Base-by-base conservation (phyloP, 2,329 filamentous ascomycete species). In the Colletotrichum sp. region DNA sequence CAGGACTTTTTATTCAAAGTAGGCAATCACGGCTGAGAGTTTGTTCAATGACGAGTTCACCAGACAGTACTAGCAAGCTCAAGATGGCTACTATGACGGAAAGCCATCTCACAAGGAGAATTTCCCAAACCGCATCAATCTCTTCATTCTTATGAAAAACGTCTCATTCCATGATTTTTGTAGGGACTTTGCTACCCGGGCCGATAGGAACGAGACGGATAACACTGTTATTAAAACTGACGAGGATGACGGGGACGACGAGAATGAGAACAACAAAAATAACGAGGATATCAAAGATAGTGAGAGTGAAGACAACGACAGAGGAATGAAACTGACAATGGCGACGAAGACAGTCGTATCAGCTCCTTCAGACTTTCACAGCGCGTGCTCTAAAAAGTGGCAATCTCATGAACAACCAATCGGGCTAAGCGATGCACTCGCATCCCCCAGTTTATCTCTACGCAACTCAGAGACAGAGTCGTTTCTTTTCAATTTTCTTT, bases 401-500 rank as follows among this genome's bases (percentile, higher is more conserved):
- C 18, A n/a, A n/a, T 21, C 9, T 48, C 18, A 43, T 21, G 18
- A 1, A 5, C 43, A 21, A n/a, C 43, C 18, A 21, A 48, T 21
- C 0, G 3, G 43, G 43, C n/a, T 13, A 7, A 3, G 2, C 10
- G 10, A 52, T 13, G 9, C 10, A 21, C 38, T 0, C 38, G 12
- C 9, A 15, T 7, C 32, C 0, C 32, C 1, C 1, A 48, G 13
- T 2, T 52, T 21, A 21, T 2, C 0, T 13, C 3, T 7, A 13
- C 3, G 8, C 4, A 52, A 13, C n/a, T 13, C 43, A 21, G 5
- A n/a, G 3, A n/a, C 8, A 10, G 8, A 9, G 38, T 1, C 6
- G 8, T 5, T 9, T 5, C 10, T 52, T 52, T 21, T 21, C 43
- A 21, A 13, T 4, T 0, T 21, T 4, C 10, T 32, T 3, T 6